A percentile compares a stretch with the other conserved stretches of the same genome.
Conservation (phyloP, 768 basidiomycete species). For the Auricularia cornea region DNA sequence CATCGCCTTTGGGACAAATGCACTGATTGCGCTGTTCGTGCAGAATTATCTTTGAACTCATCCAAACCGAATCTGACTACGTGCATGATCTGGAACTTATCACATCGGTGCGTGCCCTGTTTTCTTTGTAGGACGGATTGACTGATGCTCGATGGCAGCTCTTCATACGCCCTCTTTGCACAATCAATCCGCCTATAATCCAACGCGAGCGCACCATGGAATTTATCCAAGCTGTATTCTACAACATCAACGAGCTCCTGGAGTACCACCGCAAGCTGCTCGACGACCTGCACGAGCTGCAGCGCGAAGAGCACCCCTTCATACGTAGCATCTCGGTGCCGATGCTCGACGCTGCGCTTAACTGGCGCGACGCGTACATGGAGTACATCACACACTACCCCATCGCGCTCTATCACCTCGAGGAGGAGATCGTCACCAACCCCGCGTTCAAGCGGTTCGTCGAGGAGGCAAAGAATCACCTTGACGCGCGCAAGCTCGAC, state of each 20-base stretch:
- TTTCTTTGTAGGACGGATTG: neutral
- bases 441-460: conserved; percentile 72
- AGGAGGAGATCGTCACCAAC: conserved; percentile 81
- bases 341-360: conserved; percentile 80
- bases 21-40: neutral
- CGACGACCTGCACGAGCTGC: conserved; percentile 74
- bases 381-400: conserved; percentile 90
- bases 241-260: conserved; percentile 74
- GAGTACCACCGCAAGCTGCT: conserved; percentile 69
- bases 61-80: conserved; percentile 93
- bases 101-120: conserved; percentile 44
- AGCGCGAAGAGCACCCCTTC: conserved; percentile 77
- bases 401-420: conserved; percentile 78
- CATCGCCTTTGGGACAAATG: neutral
- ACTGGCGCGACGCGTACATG: conserved; percentile 89
- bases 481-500: conserved; percentile 76
- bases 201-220: conserved; percentile 55
- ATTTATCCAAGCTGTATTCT: conserved; percentile 83
- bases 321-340: conserved; percentile 77
- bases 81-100: conserved; percentile 87
- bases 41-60: conserved; percentile 89
- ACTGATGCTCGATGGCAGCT: conserved; percentile 57
- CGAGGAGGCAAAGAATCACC: conserved; percentile 62
- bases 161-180: conserved; percentile 68
- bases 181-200: conserved; percentile 73